Evolutionary conservation across 2,329 filamentous ascomycete genomes (phyloP).

Genomic region (Sarocladium oryzae): DNA sequence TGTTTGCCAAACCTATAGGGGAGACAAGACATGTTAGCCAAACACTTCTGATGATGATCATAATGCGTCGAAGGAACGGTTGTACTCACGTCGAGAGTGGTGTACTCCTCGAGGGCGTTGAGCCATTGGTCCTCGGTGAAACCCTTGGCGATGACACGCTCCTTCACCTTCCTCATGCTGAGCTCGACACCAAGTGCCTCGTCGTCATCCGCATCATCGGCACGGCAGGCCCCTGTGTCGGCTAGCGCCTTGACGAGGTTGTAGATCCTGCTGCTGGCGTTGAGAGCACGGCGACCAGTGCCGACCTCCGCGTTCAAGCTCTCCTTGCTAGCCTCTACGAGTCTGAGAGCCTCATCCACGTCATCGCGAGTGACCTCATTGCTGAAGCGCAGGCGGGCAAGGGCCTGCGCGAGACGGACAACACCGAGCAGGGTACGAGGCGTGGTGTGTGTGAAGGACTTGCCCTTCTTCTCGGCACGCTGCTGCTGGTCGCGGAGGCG

Average conservation of each 20-base stretch:
- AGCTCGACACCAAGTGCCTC: constrained; percentile 58
- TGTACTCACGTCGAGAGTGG: constrained; percentile 79
- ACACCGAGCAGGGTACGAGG: constrained; percentile 90
- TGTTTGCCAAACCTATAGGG: constrained; percentile 67
- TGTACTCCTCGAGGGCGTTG: constrained; percentile 82
- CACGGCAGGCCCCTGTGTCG: constrained; percentile 77
- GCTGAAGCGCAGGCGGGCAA: constrained; percentile 86
- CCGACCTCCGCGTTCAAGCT: constrained; percentile 69
- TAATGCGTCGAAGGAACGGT: constrained; percentile 10
- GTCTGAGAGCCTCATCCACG: constrained; percentile 86
- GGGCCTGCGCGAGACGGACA: constrained; percentile 85
- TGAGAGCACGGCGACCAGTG: constrained; percentile 59
- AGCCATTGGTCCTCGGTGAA: constrained; percentile 94
- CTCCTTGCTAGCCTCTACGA: constrained; percentile 91
- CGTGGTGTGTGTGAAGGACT: constrained; percentile 90
- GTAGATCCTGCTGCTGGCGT: constrained; percentile 85
- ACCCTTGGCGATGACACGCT: constrained; percentile 89
- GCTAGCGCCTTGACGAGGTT: constrained; percentile 86
- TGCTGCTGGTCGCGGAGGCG: constrained; percentile 89
- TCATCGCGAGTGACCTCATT: constrained; percentile 82
- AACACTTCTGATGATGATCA: no score
- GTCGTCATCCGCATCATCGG: constrained; percentile 57
- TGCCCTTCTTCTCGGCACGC: constrained; percentile 82
- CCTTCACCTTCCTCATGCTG: constrained; percentile 80
- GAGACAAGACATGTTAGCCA: constrained; percentile 26